Conservation (phyloP, 371 early-diverging fungal species). For the Circinella umbellata region DNA sequence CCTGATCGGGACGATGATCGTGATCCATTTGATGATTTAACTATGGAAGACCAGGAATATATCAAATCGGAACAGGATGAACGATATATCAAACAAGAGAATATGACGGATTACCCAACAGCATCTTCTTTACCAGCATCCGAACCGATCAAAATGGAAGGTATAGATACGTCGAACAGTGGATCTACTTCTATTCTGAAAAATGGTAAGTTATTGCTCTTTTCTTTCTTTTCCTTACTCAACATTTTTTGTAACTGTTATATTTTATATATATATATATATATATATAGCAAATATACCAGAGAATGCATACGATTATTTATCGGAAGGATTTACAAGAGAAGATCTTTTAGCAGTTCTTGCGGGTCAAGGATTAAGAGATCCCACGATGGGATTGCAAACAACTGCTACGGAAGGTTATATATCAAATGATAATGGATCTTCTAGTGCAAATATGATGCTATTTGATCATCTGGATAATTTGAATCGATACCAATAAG, state of each 20-base stretch:
- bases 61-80: not conserved
- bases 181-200: constrained; percentile 7
- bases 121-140: constrained; percentile 20
- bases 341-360: constrained; percentile 27
- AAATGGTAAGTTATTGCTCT: constrained; percentile 16
- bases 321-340: constrained; percentile 16
- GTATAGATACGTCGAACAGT: not conserved
- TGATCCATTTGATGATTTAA: constrained; percentile 33
- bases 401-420: constrained; percentile 7
- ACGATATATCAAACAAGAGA: not conserved
- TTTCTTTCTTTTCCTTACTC: not conserved
- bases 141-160: constrained; percentile 16
- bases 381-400: constrained; percentile 7
- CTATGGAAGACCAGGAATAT: not conserved
- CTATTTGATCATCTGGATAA: constrained; percentile 6
- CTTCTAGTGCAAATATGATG: constrained; percentile 4
- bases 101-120: constrained; percentile 22
- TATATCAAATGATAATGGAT: constrained; percentile 7
- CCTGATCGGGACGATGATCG: constrained; percentile 39
- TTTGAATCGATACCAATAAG: constrained; percentile 3
- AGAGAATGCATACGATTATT: constrained; percentile 2
- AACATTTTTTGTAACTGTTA: not conserved
- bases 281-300: constrained; percentile 4
- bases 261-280: not conserved
- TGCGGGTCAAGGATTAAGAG: constrained; percentile 12